These are phyloP conservation scores for Phyllosticta capitalensis DNA, from an alignment of 2,329 filamentous ascomycete genomes.

Conservation along the genomic window DNA sequence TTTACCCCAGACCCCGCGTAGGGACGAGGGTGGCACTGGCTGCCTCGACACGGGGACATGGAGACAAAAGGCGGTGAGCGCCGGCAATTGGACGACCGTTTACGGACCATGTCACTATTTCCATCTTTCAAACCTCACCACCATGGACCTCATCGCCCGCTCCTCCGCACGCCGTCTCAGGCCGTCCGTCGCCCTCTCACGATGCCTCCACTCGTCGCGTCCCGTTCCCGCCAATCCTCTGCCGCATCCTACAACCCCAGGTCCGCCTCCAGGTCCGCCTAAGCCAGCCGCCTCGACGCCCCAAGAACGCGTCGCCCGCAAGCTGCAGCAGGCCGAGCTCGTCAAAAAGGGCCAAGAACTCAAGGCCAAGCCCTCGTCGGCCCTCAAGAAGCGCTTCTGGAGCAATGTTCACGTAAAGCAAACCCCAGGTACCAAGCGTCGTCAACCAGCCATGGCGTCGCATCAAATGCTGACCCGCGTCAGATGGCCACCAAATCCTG, in stretches of 20 bases:
- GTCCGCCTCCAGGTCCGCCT: slow-evolving; percentile 51
- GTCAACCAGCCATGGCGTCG: not conserved
- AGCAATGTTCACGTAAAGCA: slow-evolving; percentile 64
- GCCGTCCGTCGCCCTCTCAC: slow-evolving; percentile 16
- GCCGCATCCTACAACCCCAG: slow-evolving; percentile 47
- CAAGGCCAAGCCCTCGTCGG: slow-evolving; percentile 35
- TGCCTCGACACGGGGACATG: not conserved
- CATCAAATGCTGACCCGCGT: not conserved
- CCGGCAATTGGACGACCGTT: too few species aligned
- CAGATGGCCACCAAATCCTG: slow-evolving; percentile 52
- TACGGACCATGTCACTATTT: too few species aligned
- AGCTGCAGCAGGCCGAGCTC: slow-evolving; percentile 41
- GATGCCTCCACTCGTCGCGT: slow-evolving; percentile 34
- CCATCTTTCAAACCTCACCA: not conserved
- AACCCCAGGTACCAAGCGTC: slow-evolving; percentile 41
- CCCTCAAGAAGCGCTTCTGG: slow-evolving; percentile 74
- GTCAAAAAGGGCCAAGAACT: slow-evolving; percentile 38
- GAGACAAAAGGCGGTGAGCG: too few species aligned
- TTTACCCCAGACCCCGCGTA: too few species aligned
- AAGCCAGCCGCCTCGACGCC: slow-evolving; percentile 39
- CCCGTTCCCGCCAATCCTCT: slow-evolving; percentile 44
- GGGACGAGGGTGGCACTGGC: too few species aligned
- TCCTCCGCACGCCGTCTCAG: not conserved
- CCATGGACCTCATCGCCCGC: not conserved
- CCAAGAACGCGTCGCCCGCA: slow-evolving; percentile 38